Base-by-base conservation (phyloP, 805 yeast genomes). In the Ogataea glucozyma region DNA sequence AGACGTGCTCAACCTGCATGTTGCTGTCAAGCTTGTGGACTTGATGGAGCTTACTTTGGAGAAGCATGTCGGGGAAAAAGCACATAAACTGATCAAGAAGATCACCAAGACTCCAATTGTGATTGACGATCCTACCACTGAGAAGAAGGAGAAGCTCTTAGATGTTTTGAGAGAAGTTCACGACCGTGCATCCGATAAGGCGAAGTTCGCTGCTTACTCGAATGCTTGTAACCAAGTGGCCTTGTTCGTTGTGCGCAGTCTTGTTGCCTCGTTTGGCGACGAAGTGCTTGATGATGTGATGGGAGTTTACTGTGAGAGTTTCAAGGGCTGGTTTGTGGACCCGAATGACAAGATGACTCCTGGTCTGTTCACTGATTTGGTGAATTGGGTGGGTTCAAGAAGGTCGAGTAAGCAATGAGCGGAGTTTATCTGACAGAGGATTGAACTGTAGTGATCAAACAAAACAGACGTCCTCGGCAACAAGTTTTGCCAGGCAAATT, bases 31-130 rank as follows among this genome's bases (percentile, higher is more conserved):
- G 2, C 62, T 88, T 47, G 60, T 88, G 33, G 66, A 66, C 17
- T 69, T 87, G 46, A 76, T 89, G 51, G 72, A 74, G 38, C 64
- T 79, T 30, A 90, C 97, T 1, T 63, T 79, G 53, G 93, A 87
- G 57, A 79, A 77, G 48, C 64, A 76, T 22, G 59, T 90, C 4
- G 91, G 91, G 0, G 79, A 79, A 13, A 87, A 86, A 62, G 83
- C 91, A 3, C 83, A 84, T 46, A 85, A 83, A 62, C 58, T 88
- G 21, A 60, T 90, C 48, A 86, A 82, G 60, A 78, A 71, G 49
- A 60, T 87, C 12, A 75, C 81, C 49, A 84, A 80, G 58, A 56
- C 72, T 35, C 21, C 46, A 3, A 34, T 49, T 65, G 51, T 56
- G 67, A 22, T 44, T 38, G 38, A 36, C n/a, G 23, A 31, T 12